Percentiles rank a stretch among this genome's conserved stretches.
These are phyloP conservation scores for Actinomortierella ambigua DNA, from an alignment of 371 early-diverging fungal species.

Conservation along the genomic window DNA sequence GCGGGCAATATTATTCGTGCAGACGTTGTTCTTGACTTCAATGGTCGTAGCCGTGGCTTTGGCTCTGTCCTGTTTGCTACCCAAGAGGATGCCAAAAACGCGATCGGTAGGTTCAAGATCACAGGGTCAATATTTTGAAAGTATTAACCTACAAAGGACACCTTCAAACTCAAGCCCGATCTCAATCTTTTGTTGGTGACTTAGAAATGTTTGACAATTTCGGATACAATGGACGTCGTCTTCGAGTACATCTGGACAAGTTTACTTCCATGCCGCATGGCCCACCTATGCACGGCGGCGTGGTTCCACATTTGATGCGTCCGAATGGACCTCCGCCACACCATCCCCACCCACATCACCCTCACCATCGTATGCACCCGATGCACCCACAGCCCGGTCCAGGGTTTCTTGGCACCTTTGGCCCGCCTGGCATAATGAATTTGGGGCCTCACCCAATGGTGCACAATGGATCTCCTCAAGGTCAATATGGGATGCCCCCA, in stretches of 20 bases:
- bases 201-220: slow-evolving; percentile 52
- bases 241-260: slow-evolving; percentile 56
- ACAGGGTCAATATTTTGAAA: too few relatives aligned
- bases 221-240: slow-evolving; percentile 50
- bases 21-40: slow-evolving; percentile 63
- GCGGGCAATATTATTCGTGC: slow-evolving; percentile 71
- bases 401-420: slow-evolving; percentile 35
- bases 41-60: slow-evolving; percentile 72
- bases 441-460: slow-evolving; percentile 26
- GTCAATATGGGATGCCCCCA: slow-evolving; percentile 28
- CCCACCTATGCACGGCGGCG: slow-evolving; percentile 24
- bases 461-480: slow-evolving; percentile 10
- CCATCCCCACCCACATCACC: slow-evolving; percentile 10
- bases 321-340: slow-evolving; percentile 13
- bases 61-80: slow-evolving; percentile 73
- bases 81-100: slow-evolving; percentile 64
- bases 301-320: slow-evolving; percentile 45
- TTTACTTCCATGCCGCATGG: slow-evolving; percentile 41
- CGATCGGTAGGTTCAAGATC: slow-evolving; percentile 51
- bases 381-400: slow-evolving; percentile 26
- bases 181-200: too few relatives aligned
- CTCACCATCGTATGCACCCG: slow-evolving; percentile 16
- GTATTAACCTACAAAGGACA: too few relatives aligned
- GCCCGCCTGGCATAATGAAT: slow-evolving; percentile 32
- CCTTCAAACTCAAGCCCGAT: too few relatives aligned